Base-by-base conservation (phyloP, 805 yeast genomes). In the Torulaspora delbrueckii region DNA sequence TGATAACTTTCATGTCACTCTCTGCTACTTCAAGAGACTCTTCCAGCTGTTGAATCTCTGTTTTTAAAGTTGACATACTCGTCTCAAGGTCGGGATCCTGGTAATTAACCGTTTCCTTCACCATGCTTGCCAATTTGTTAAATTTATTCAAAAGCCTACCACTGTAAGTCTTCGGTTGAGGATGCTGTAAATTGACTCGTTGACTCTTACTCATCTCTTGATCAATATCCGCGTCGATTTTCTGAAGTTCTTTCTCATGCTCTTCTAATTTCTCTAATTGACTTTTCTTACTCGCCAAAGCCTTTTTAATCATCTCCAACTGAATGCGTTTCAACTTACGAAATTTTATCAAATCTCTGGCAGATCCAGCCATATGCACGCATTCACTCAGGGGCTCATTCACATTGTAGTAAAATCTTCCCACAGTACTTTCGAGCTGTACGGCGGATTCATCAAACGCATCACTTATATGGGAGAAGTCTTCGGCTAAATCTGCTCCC, bases 321-420 rank as follows among this genome's bases (percentile, higher is more conserved):
- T 66, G 70, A n/a, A 57, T 38, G 13, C 44, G 44, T 43, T 66
- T 66, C 32, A 63, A 37, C 38, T 52, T 66, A 10, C 66, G 55
- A 48, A 56, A 66, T 33, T 58, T 58, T 13, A 66, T 50, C 33
- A 66, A 42, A 34, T 62, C 61, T 43, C 60, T 54, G 4, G 60
- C 62, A 1, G 67, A 59, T 1, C 58, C 59, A 2, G 67, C 62
- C 58, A 60, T 54, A 24, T 53, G 58, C 9, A 58, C 65, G 8
- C 57, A 52, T 30, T 65, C 69, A 48, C 59, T 57, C 14, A 65
- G 51, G 6, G 65, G 63, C 40, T 65, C 69, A 43, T 59, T 53
- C 24, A 65, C 53, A 40, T 63, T 62, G 49, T 62, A 64, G 42
- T 64, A 62, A 14, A 64, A 45, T 18, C 50, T 46, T 12, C 63